Evolutionary conservation across 2,329 filamentous ascomycete genomes (phyloP), one percentile per base, ranked within the genome.

Genomic region (Albophoma yamanashiensis): DNA sequence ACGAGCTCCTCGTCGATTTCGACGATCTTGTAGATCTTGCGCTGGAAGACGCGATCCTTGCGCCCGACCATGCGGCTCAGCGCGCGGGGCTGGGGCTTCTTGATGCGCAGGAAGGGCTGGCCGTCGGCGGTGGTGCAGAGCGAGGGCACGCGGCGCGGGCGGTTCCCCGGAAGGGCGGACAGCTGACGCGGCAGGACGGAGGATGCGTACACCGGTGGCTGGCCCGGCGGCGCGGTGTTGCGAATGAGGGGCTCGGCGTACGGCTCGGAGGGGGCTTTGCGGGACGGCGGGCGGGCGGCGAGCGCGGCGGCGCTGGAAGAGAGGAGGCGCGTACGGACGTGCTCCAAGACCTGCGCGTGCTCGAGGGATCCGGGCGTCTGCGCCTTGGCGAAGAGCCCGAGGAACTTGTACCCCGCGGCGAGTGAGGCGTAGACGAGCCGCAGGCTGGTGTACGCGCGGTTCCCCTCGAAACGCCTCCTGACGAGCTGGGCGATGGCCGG

Each of bases 21-120:
- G 11, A 76, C 62, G 0, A 77, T 66, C 20, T 67, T 67, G 55
- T 74, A 61, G 15, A 80, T 70, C 20, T 78, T 73, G 53, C 69
- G 68, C 52, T 77, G 71, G n/a, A 79, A 79, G 45, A 73, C 69
- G 4, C 68, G 62, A 22, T 80, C 70, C 66, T 82, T 83, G 57
- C 82, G 74, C 12, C 77, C 74, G 2, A 92, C 66, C 20, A 87
- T 78, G 11, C 80, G 74, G n/a, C 78, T 81, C 25, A 92, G 71
- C n/a, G 73, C 72, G 0, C 69, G 68, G 2, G 86, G 81, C 70
- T 92, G 87, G 5, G 86, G 85, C 70, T 88, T 89, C 63, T 76
- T 79, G 53, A 87, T 72, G 42, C 89, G 83, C 36, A 93, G 70
- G 67, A 92, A 88, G 0, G 88, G 83, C 31, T 86, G 72, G 34